Conservation (phyloP, 108 stramenopile species). For the Discostella pseudostelligera region DNA sequence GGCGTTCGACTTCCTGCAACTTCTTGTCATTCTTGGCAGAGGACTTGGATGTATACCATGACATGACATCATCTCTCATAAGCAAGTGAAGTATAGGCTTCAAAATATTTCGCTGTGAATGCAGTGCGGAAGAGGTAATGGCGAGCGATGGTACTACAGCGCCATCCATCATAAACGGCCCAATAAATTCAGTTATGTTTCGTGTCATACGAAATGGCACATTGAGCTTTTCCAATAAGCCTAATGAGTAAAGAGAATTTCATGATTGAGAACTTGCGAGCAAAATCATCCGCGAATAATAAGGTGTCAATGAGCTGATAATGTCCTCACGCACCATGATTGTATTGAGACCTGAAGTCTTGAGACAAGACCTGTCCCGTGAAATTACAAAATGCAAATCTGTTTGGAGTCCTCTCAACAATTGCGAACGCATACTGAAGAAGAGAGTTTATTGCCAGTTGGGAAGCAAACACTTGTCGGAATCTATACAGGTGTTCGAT, state of each 20-base stretch:
- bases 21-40: conserved; percentile 72
- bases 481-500: conserved; percentile 67
- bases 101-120: conserved; percentile 51
- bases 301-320: too few species aligned
- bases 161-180: conserved; percentile 66
- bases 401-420: conserved; percentile 68
- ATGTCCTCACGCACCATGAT: conserved; percentile 56
- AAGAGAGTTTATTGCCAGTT: conserved; percentile 74
- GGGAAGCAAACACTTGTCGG: conserved; percentile 70
- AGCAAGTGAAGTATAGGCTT: conserved; percentile 71
- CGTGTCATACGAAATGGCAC: conserved; percentile 86
- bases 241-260: conserved; percentile 4
- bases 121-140: conserved; percentile 59
- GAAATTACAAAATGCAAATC: conserved; percentile 58
- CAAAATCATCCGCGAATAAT: too few species aligned
- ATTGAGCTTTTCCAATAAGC: conserved; percentile 57
- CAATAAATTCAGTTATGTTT: conserved; percentile 63
- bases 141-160: conserved; percentile 65
- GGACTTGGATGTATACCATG: conserved; percentile 81
- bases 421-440: conserved; percentile 79
- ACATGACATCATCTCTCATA: conserved; percentile 80
- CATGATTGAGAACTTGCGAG: conserved; percentile 3
- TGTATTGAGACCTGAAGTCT: conserved; percentile 83
- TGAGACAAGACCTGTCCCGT: conserved; percentile 61
- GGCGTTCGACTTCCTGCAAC: conserved; percentile 78